Conservation (phyloP, 495 filamentous ascomycete genomes). For the Sabuloglossum arenarium region DNA sequence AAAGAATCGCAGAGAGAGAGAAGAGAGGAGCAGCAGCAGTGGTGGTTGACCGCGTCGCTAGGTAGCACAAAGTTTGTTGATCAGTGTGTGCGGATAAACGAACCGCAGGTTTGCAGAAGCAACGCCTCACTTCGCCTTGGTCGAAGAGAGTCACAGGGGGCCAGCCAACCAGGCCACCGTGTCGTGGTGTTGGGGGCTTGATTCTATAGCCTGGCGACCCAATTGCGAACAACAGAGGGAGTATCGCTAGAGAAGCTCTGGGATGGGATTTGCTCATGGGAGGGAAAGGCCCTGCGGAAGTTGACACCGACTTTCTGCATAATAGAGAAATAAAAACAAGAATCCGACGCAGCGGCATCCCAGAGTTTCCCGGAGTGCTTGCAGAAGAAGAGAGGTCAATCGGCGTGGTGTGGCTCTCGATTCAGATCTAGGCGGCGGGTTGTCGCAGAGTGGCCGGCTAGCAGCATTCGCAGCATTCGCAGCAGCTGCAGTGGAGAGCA, state of each 20-base stretch:
- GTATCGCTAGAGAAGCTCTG: not conserved
- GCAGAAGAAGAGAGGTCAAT: not conserved
- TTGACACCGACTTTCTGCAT: slow-evolving; percentile 3
- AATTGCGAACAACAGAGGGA: not conserved
- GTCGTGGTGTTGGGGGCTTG: not conserved
- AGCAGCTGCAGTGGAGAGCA: not conserved
- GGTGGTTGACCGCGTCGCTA: not conserved
- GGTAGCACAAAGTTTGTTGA: slow-evolving; percentile 1
- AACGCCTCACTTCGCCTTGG: not conserved
- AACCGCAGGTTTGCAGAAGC: not conserved
- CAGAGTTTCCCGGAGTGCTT: not conserved
- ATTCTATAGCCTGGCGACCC: not conserved
- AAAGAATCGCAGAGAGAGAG: not conserved
- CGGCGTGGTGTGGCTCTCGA: not conserved
- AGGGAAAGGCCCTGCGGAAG: not conserved
- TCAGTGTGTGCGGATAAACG: not conserved
- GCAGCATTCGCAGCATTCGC: not conserved
- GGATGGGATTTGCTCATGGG: not conserved
- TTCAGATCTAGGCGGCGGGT: not conserved
- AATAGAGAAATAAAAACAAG: not conserved
- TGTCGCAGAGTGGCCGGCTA: not conserved
- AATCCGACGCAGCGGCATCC: not conserved
- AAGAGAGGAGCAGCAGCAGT: not conserved
- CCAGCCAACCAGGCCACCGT: not conserved
- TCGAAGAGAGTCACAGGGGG: not conserved